phyloP scores from a whole-genome alignment of 805 yeast genomes.

The Myxozyma kluyveri region DNA sequence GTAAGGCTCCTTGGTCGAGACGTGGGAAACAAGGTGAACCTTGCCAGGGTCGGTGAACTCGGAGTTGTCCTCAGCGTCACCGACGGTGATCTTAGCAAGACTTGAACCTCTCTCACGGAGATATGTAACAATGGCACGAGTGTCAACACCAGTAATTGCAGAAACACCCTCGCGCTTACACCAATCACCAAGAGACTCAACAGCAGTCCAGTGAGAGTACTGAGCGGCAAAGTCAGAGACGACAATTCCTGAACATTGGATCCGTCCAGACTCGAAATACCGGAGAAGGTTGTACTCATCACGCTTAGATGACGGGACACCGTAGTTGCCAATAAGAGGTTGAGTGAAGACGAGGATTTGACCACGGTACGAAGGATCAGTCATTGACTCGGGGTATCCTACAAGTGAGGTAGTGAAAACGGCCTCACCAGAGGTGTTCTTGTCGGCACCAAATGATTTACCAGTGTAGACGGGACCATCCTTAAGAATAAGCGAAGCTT shows the following conservation, averaged over 20 bases:
- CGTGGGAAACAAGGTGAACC: slow-evolving; percentile 86
- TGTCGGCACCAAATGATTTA: slow-evolving; percentile 93
- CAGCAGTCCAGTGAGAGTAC: slow-evolving; percentile 99
- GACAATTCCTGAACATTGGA: slow-evolving; percentile 93
- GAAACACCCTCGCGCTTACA: slow-evolving; percentile 95
- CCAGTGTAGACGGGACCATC: slow-evolving; percentile 60
- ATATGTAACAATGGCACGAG: slow-evolving; percentile 88
- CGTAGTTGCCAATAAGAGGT: slow-evolving; percentile 97
- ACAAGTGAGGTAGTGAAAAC: slow-evolving; percentile 99
- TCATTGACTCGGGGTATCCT: slow-evolving; percentile 96
- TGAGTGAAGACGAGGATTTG: slow-evolving; percentile 94
- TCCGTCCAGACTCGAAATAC: slow-evolving; percentile 85
- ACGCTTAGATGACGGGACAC: slow-evolving; percentile 86
- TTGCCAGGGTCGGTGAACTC: slow-evolving; percentile 92
- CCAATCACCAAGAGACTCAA: slow-evolving; percentile 92
- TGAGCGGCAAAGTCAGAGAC: slow-evolving; percentile 93
- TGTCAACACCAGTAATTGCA: slow-evolving; percentile 94
- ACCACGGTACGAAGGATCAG: slow-evolving; percentile 98
- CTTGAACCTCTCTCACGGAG: slow-evolving; percentile 96
- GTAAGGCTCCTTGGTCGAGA: slow-evolving; percentile 93
- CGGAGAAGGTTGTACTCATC: slow-evolving; percentile 84
- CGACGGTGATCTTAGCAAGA: slow-evolving; percentile 82
- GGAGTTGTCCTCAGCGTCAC: slow-evolving; percentile 46
- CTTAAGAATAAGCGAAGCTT: slow-evolving; percentile 20
- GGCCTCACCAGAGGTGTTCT: slow-evolving; percentile 89